These are phyloP conservation scores for Fennellomyces sp. DNA, from an alignment of 371 early-diverging fungal species.

Conservation along the genomic window DNA sequence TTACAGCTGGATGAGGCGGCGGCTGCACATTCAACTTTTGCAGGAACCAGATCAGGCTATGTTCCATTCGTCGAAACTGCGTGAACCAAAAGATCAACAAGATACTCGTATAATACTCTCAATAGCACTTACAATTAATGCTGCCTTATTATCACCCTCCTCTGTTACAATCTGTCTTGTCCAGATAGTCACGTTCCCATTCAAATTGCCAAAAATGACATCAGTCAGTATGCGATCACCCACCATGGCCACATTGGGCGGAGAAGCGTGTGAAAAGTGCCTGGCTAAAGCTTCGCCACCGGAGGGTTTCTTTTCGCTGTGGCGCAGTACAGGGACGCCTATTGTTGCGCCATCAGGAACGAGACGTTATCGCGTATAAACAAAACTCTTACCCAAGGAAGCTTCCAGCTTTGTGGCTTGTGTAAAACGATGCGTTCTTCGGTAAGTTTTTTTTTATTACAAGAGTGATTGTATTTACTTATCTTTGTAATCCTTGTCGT, in stretches of 20 bases:
- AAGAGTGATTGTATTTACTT: conserved; percentile 11
- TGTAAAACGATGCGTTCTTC: conserved; percentile 10
- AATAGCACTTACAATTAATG: conserved; percentile 51
- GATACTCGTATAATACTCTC: neutral
- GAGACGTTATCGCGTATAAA: too few species aligned
- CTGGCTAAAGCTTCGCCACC: conserved; percentile 65
- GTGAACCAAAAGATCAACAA: neutral
- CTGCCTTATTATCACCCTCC: conserved; percentile 80
- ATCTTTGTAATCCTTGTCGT: conserved; percentile 69
- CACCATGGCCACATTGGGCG: conserved; percentile 70
- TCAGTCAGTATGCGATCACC: conserved; percentile 94
- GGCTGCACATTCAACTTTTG: conserved; percentile 30
- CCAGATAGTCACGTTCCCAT: conserved; percentile 77
- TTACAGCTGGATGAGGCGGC: conserved; percentile 23
- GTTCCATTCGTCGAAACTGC: conserved; percentile 58
- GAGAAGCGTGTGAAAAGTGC: conserved; percentile 25
- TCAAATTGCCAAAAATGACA: conserved; percentile 80
- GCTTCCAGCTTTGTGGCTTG: conserved; percentile 52
- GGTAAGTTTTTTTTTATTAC: too few species aligned
- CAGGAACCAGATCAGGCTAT: conserved; percentile 36
- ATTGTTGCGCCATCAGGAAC: too few species aligned
- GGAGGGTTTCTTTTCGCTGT: conserved; percentile 78
- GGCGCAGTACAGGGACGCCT: conserved; percentile 65
- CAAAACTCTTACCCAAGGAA: conserved; percentile 21
- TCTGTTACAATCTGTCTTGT: conserved; percentile 71